phyloP scores from a whole-genome alignment of 148 eudicot genomes.

The Spergularia marina region DNA sequence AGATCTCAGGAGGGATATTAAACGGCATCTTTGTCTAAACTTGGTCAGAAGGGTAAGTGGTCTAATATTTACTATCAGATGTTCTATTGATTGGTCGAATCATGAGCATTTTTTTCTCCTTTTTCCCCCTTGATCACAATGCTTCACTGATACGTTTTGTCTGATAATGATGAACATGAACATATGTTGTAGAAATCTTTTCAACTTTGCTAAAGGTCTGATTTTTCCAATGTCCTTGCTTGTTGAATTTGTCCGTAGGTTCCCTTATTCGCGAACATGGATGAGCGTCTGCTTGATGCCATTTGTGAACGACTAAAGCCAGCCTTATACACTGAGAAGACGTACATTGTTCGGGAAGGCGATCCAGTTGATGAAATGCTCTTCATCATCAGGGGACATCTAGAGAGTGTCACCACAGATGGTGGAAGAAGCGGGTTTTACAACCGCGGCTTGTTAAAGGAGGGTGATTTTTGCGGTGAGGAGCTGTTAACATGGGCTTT shows the following conservation, averaged over 20 bases:
- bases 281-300: conserved; percentile 87
- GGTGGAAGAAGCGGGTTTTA: conserved; percentile 96
- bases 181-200: no score
- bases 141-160: no score
- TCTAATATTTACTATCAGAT: neutral
- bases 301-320: conserved; percentile 94
- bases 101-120: neutral
- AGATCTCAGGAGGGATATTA: conserved; percentile 91
- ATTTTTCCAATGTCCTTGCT: neutral
- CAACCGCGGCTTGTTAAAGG: conserved; percentile 73
- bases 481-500: conserved; percentile 97
- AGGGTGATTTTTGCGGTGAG: conserved; percentile 95
- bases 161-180: no score
- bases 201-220: neutral
- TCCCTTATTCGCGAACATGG: conserved; percentile 95
- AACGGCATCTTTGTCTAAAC: conserved; percentile 92
- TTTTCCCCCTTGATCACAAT: no score
- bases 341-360: conserved; percentile 85
- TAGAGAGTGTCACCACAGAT: conserved; percentile 90
- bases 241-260: conserved; percentile 47
- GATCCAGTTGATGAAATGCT: conserved; percentile 97
- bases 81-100: neutral
- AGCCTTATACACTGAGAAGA: conserved; percentile 74
- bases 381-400: conserved; percentile 86
- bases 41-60: conserved; percentile 75